phyloP scores from a whole-genome alignment of 2,329 filamentous ascomycete species.

The Fusarium miscanthi region DNA sequence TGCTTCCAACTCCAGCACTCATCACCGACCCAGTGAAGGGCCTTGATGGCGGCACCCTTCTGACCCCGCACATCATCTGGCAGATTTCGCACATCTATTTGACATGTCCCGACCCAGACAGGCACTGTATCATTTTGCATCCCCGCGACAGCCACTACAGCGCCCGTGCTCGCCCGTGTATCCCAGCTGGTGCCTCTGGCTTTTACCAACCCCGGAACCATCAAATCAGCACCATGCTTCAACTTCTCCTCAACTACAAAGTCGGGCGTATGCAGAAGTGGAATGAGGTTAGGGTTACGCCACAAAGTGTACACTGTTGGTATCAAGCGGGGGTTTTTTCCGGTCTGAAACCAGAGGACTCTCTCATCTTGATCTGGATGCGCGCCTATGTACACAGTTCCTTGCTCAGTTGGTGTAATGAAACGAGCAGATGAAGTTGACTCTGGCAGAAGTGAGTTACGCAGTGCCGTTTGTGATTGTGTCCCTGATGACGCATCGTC shows the following conservation, averaged over 20 bases:
- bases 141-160: slow-evolving; percentile 40
- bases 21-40: slow-evolving; percentile 39
- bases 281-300: slow-evolving; percentile 37
- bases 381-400: slow-evolving; percentile 37
- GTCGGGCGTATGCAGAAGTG: slow-evolving; percentile 38
- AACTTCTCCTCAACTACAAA: slow-evolving; percentile 42
- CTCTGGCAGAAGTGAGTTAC: slow-evolving; percentile 39
- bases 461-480: slow-evolving; percentile 29
- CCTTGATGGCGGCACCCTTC: slow-evolving; percentile 37
- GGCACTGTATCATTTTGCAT: slow-evolving; percentile 36
- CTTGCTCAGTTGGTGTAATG: slow-evolving; percentile 31
- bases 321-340: slow-evolving; percentile 38
- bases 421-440: slow-evolving; percentile 40
- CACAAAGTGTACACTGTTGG: slow-evolving; percentile 41
- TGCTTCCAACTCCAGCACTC: slow-evolving; percentile 40
- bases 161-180: slow-evolving; percentile 24
- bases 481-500: slow-evolving; percentile 30
- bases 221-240: slow-evolving; percentile 36
- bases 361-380: slow-evolving; percentile 35
- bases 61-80: slow-evolving; percentile 29
- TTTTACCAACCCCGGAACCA: slow-evolving; percentile 39
- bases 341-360: slow-evolving; percentile 40
- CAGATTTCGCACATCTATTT: slow-evolving; percentile 27
- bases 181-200: slow-evolving; percentile 29
- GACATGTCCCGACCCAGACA: slow-evolving; percentile 36